phyloP scores from a whole-genome alignment of 2,329 filamentous ascomycete species.

The Myrmaecium sp. region DNA sequence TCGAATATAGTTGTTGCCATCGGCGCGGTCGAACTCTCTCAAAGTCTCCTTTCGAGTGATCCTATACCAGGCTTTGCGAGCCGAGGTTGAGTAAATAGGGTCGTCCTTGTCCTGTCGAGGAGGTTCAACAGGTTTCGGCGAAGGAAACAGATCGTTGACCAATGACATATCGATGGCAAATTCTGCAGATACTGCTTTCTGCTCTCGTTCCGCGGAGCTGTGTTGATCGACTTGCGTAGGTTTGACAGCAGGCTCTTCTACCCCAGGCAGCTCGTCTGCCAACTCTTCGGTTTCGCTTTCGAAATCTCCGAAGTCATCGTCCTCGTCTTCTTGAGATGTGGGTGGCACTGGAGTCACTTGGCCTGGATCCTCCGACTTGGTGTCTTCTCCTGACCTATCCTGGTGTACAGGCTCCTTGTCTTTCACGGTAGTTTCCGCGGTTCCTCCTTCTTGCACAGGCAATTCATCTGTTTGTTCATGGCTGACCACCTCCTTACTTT shows the following conservation, averaged over 20 bases:
- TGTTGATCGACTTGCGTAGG: not conserved
- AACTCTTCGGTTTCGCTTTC: slow-evolving; percentile 6
- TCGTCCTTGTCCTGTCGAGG: slow-evolving; percentile 11
- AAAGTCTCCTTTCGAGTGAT: slow-evolving; percentile 21
- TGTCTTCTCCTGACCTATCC: too few species aligned
- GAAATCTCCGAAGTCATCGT: slow-evolving; percentile 10
- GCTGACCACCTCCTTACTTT: not conserved
- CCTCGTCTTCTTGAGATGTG: slow-evolving; percentile 3
- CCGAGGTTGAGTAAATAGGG: slow-evolving; percentile 16
- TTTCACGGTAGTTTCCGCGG: not conserved
- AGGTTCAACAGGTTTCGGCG: slow-evolving; percentile 3
- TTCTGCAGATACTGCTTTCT: slow-evolving; percentile 2
- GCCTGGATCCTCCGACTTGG: not conserved
- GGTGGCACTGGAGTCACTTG: too few species aligned
- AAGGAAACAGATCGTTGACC: slow-evolving; percentile 14
- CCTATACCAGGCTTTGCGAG: slow-evolving; percentile 23
- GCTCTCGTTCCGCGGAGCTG: not conserved
- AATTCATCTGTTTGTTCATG: not conserved
- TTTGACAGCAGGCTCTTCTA: not conserved
- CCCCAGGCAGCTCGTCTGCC: slow-evolving; percentile 3
- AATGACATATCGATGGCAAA: slow-evolving; percentile 9
- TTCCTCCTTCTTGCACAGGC: not conserved
- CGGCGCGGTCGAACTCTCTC: slow-evolving; percentile 19
- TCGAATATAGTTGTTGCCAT: slow-evolving; percentile 20
- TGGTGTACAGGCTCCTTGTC: not conserved